A percentile compares a stretch with the other conserved stretches of the same genome.
Evolutionary conservation across 129 eudicot species (phyloP).

Genomic region (Calendula officinalis): DNA sequence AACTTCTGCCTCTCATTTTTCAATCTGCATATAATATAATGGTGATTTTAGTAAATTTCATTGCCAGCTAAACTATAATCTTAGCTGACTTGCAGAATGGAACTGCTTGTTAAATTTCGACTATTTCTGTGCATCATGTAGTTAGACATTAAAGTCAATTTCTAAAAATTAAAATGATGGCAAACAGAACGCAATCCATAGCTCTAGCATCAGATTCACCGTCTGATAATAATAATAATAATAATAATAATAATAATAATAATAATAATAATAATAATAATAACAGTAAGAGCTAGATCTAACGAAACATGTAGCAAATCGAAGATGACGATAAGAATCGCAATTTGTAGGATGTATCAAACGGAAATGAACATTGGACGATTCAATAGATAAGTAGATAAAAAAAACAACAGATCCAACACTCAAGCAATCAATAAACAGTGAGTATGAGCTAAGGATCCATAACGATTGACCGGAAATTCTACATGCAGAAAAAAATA

Average conservation of each 20-base stretch:
- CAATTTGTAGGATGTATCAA: slow-evolving; percentile 14
- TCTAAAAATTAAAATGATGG: slow-evolving; percentile 12
- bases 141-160: not conserved
- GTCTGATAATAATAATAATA: not conserved
- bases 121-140: not conserved
- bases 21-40: slow-evolving; percentile 25
- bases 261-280: not conserved
- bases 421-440: not conserved
- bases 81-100: not conserved
- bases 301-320: not conserved
- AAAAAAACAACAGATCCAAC: not conserved
- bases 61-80: not conserved
- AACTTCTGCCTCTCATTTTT: slow-evolving; percentile 72
- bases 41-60: not conserved
- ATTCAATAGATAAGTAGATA: not conserved
- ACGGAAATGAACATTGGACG: not conserved
- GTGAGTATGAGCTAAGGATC: not conserved
- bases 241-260: not conserved
- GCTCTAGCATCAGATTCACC: slow-evolving; percentile 8
- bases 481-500: not conserved
- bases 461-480: not conserved
- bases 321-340: not conserved
- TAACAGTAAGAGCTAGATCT: not conserved
- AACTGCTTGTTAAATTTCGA: not conserved
- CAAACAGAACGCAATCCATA: not conserved